Evolutionary conservation across 2,329 filamentous ascomycete species (phyloP).

Genomic region (Trichoderma harzianum): DNA sequence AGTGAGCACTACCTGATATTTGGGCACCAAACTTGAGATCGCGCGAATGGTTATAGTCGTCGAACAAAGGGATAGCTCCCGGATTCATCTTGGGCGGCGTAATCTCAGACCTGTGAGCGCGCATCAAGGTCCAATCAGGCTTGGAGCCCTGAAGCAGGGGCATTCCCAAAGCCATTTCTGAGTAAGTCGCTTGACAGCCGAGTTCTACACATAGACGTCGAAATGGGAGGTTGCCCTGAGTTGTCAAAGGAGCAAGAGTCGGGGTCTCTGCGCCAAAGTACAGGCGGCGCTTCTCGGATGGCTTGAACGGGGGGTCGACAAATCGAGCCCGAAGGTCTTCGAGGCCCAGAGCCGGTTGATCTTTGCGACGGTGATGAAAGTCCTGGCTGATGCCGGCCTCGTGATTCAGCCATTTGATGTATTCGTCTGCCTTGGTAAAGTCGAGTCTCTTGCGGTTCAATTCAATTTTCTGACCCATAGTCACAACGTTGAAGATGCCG

Average conservation of each 20-base stretch:
- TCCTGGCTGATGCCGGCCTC: slow-evolving; percentile 45
- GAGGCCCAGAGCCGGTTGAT: slow-evolving; percentile 42
- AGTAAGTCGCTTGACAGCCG: slow-evolving; percentile 91
- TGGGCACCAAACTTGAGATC: slow-evolving; percentile 91
- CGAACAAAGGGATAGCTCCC: slow-evolving; percentile 52
- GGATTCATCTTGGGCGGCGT: slow-evolving; percentile 65
- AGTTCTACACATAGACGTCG: slow-evolving; percentile 84
- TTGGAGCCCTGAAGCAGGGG: slow-evolving; percentile 87
- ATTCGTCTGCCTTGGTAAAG: slow-evolving; percentile 71
- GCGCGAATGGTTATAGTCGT: slow-evolving; percentile 75
- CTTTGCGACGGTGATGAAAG: slow-evolving; percentile 40
- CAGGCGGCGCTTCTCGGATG: slow-evolving; percentile 88
- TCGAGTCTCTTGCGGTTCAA: slow-evolving; percentile 69
- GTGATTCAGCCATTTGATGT: slow-evolving; percentile 72
- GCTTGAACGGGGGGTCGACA: slow-evolving; percentile 79
- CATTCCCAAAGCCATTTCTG: slow-evolving; percentile 94
- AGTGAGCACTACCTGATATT: slow-evolving; percentile 88
- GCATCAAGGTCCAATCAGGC: slow-evolving; percentile 91
- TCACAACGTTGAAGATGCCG: slow-evolving; percentile 73
- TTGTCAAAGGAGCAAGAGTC: slow-evolving; percentile 89
- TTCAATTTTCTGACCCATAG: slow-evolving; percentile 66
- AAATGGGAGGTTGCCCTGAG: slow-evolving; percentile 94
- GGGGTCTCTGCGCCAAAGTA: slow-evolving; percentile 96
- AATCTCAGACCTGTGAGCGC: slow-evolving; percentile 82
- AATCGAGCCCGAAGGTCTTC: slow-evolving; percentile 76